These are phyloP conservation scores for Termitomyces eurrhizus DNA, from an alignment of 768 basidiomycete species.

Conservation along the genomic window DNA sequence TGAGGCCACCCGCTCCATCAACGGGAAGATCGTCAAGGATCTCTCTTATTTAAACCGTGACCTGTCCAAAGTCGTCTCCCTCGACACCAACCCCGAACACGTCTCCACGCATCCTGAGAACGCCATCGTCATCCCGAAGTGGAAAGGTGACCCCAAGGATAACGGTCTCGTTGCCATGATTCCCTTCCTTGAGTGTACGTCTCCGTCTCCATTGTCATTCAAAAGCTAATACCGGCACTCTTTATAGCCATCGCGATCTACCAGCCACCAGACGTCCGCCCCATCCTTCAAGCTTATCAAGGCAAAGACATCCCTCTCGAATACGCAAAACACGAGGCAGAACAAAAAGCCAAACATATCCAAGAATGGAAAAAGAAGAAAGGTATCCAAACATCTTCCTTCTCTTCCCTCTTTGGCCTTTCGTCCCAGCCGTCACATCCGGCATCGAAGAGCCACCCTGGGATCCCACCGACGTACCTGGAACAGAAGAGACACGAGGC, in stretches of 20 bases:
- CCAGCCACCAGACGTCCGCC: slow-evolving; percentile 82
- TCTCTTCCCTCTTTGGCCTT: slow-evolving; percentile 39
- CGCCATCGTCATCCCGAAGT: slow-evolving; percentile 75
- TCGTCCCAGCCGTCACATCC: slow-evolving; percentile 11
- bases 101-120: slow-evolving; percentile 83
- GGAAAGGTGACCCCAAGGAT: slow-evolving; percentile 73
- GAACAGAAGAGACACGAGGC: slow-evolving; percentile 51
- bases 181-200: slow-evolving; percentile 89
- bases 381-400: slow-evolving; percentile 29
- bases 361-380: slow-evolving; percentile 74
- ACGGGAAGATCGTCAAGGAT: slow-evolving; percentile 91
- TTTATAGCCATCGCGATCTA: slow-evolving; percentile 85
- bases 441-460: slow-evolving; percentile 17
- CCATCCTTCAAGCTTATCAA: slow-evolving; percentile 77
- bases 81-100: slow-evolving; percentile 85
- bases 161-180: slow-evolving; percentile 87
- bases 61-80: slow-evolving; percentile 80
- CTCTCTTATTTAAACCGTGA: slow-evolving; percentile 94
- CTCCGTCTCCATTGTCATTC: slow-evolving; percentile 2
- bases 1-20: slow-evolving; percentile 80
- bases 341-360: slow-evolving; percentile 70
- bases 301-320: slow-evolving; percentile 88
- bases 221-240: background rate
- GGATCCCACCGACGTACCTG: slow-evolving; percentile 46
- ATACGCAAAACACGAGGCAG: slow-evolving; percentile 85